Evolutionary conservation across 2,329 filamentous ascomycete genomes (phyloP).

Genomic region (Colletotrichum sp.): DNA sequence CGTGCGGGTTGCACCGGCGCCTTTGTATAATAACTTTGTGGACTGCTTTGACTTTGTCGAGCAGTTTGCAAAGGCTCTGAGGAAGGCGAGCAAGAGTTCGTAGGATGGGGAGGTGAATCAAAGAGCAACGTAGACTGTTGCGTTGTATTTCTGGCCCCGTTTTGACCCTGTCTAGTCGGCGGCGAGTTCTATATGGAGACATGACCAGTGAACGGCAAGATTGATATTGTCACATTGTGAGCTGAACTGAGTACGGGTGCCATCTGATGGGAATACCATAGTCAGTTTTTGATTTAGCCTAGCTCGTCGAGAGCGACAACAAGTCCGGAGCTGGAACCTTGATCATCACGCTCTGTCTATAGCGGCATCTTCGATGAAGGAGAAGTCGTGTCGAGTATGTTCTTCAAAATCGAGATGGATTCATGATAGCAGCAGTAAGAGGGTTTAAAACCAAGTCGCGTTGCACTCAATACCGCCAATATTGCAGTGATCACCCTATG

Average conservation of each 20-base stretch:
- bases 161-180: not conserved
- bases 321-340: not conserved
- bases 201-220: not conserved
- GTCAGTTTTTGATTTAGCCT: fast-evolving
- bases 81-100: not conserved
- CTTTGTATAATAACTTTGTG: constrained; percentile 78
- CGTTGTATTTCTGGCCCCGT: fast-evolving
- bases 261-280: not conserved
- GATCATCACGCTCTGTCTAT: not conserved
- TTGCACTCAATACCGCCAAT: not conserved
- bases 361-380: not conserved
- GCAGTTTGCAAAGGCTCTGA: constrained; percentile 29
- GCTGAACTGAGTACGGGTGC: not conserved
- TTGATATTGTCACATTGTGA: not conserved
- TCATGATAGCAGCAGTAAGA: not conserved
- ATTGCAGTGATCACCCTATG: not conserved
- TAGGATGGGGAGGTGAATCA: not conserved
- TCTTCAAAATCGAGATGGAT: not conserved
- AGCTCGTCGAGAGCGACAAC: not conserved
- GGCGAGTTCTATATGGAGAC: not conserved
- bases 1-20: constrained; percentile 78
- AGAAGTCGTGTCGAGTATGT: not conserved
- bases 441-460: not conserved
- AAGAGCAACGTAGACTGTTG: not conserved
- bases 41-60: constrained; percentile 52